A percentile compares a stretch with the other conserved stretches of the same genome.
Evolutionary conservation across 2,329 filamentous ascomycete species (phyloP).

Genomic region (Penicillium sp.): DNA sequence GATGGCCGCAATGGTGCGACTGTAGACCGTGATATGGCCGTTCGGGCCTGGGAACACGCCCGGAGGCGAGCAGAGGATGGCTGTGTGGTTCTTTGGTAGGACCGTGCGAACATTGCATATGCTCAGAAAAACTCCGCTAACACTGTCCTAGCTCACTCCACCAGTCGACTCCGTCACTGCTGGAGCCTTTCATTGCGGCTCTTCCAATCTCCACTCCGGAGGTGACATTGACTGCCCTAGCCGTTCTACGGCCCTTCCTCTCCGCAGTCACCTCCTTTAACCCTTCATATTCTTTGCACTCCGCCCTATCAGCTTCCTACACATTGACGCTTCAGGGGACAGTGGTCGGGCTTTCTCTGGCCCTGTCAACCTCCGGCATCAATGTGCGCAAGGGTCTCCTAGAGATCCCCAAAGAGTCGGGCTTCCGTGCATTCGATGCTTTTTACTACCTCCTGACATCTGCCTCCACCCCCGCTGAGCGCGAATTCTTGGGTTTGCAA

Average conservation of each 20-base stretch:
- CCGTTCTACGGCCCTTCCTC: constrained; percentile 79
- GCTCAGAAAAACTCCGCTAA: constrained; percentile 10
- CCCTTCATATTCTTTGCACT: constrained; percentile 74
- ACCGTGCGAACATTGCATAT: too few species aligned
- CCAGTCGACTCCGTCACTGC: constrained; percentile 76
- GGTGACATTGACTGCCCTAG: constrained; percentile 70
- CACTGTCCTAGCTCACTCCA: constrained; percentile 67
- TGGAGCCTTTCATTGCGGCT: constrained; percentile 73
- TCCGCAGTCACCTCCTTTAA: constrained; percentile 85
- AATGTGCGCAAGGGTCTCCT: constrained; percentile 77
- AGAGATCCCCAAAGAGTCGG: constrained; percentile 70
- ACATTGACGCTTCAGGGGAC: constrained; percentile 77
- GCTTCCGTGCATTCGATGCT: constrained; percentile 90
- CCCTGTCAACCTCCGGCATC: constrained; percentile 80
- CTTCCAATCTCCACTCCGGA: constrained; percentile 75
- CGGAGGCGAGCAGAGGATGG: constrained; percentile 90
- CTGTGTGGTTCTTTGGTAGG: constrained; percentile 82
- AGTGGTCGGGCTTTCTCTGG: constrained; percentile 68
- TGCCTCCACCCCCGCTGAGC: constrained; percentile 81
- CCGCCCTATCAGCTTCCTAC: constrained; percentile 73
- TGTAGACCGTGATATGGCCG: constrained; percentile 72
- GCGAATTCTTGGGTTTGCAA: constrained; percentile 80
- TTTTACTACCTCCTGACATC: constrained; percentile 95
- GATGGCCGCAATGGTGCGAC: constrained; percentile 70
- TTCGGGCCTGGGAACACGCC: constrained; percentile 92